Conservation (phyloP, 345 rosid genomes). For the Dimocarpus longan region DNA sequence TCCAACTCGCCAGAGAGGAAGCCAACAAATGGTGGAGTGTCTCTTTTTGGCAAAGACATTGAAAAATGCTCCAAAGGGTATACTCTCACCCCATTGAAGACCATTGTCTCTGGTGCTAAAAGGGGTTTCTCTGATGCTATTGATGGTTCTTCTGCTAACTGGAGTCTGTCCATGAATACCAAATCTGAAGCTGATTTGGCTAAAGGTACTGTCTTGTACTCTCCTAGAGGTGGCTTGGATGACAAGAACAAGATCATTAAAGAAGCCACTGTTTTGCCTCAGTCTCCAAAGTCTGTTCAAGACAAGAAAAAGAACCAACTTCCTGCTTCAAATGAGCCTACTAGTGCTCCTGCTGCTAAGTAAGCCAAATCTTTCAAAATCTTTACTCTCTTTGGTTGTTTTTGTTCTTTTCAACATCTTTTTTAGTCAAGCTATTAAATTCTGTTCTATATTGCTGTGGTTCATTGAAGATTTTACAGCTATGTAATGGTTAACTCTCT, state of each 20-base stretch:
- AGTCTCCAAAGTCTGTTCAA: constrained; percentile 35
- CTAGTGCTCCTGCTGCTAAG: constrained; percentile 63
- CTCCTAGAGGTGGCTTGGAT: constrained; percentile 41
- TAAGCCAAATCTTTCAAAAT: constrained; percentile 28
- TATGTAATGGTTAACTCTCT: background rate
- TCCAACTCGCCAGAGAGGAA: constrained; percentile 58
- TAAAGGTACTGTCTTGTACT: constrained; percentile 43
- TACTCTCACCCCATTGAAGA: constrained; percentile 38
- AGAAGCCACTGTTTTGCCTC: constrained; percentile 40
- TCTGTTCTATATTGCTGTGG: background rate
- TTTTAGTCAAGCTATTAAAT: too few relatives aligned
- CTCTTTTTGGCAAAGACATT: constrained; percentile 62
- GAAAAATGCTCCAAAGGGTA: constrained; percentile 35
- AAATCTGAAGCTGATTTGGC: constrained; percentile 48
- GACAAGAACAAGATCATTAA: constrained; percentile 31
- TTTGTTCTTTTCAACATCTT: background rate
- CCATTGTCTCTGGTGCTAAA: constrained; percentile 59
- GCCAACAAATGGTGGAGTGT: constrained; percentile 33
- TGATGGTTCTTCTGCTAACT: constrained; percentile 41
- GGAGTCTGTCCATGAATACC: constrained; percentile 47
- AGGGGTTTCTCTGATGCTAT: constrained; percentile 71
- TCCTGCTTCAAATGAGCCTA: constrained; percentile 41
- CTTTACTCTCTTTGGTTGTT: background rate
- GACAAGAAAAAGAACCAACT: constrained; percentile 40
- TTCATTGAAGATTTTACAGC: background rate